Evolutionary conservation across 768 basidiomycete species (phyloP).

Genomic region (Phlebiopsis flavidoalba): DNA sequence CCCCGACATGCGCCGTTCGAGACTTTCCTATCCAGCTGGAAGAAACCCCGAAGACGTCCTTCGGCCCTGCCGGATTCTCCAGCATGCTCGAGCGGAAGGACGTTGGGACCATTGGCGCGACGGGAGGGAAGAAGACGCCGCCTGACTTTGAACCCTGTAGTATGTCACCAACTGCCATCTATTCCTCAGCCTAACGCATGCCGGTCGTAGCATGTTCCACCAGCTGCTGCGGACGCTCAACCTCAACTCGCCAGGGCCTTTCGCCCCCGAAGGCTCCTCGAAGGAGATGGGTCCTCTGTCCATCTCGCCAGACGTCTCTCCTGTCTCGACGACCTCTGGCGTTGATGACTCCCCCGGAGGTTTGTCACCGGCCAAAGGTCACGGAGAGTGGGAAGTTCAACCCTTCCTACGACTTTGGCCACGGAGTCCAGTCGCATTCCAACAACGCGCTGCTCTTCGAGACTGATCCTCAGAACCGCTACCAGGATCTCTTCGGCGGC

Average conservation of each 20-base stretch:
- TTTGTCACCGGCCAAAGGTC: slow-evolving; percentile 53
- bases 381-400: slow-evolving; percentile 51
- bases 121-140: slow-evolving; percentile 59
- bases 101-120: slow-evolving; percentile 77
- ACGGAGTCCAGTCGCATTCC: slow-evolving; percentile 24
- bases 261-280: slow-evolving; percentile 4
- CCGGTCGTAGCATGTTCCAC: slow-evolving; percentile 61
- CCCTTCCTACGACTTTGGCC: slow-evolving; percentile 43
- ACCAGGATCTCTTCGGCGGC: slow-evolving; percentile 18
- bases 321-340: slow-evolving; percentile 67
- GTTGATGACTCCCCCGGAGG: slow-evolving; percentile 68
- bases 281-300: slow-evolving; percentile 26
- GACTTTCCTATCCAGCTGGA: slow-evolving; percentile 23
- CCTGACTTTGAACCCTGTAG: slow-evolving; percentile 54
- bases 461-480: slow-evolving; percentile 33
- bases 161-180: slow-evolving; percentile 24
- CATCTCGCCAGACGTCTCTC: slow-evolving; percentile 63
- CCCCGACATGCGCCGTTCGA: slow-evolving; percentile 21
- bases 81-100: slow-evolving; percentile 36
- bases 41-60: slow-evolving; percentile 58
- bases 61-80: slow-evolving; percentile 46
- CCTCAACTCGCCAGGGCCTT: slow-evolving; percentile 68
- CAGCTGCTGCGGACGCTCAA: slow-evolving; percentile 76
- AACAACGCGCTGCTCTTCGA: slow-evolving; percentile 41
- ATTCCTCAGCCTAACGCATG: slow-evolving; percentile 16